Evolutionary conservation across 345 rosid genomes (phyloP).

Genomic region (Eucalyptus sideroxylon): DNA sequence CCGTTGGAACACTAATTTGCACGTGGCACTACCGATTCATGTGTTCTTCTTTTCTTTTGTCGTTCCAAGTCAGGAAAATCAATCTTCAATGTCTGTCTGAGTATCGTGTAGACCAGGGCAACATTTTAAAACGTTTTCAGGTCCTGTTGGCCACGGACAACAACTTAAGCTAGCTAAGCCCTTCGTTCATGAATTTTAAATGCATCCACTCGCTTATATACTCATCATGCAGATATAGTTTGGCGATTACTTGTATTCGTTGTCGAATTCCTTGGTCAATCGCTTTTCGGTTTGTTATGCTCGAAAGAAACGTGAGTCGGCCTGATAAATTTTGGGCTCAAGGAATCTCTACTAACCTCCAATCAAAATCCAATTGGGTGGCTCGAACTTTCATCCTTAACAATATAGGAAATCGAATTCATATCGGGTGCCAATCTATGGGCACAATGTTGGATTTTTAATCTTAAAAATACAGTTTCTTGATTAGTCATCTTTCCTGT

Average conservation of each 20-base stretch:
- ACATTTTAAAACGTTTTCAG: background rate
- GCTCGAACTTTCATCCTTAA: background rate
- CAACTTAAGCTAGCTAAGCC: background rate
- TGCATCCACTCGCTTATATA: background rate
- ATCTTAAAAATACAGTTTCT: background rate
- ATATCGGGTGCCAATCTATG: background rate
- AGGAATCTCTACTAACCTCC: background rate
- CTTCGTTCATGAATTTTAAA: background rate
- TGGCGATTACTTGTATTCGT: background rate
- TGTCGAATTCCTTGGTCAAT: background rate
- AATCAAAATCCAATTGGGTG: background rate
- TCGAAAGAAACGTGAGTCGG: background rate
- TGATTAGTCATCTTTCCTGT: background rate
- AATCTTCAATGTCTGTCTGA: background rate
- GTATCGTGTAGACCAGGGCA: background rate
- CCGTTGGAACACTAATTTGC: background rate
- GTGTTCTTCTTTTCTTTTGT: background rate
- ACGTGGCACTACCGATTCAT: background rate
- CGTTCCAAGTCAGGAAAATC: background rate
- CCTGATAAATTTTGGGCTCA: background rate
- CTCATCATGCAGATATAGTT: background rate
- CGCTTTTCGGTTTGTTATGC: background rate
- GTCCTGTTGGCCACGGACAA: background rate
- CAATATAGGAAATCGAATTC: background rate
- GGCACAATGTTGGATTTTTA: background rate